A percentile compares a stretch with the other conserved stretches of the same genome.
phyloP scores from a whole-genome alignment of 257 asterid species.

The Solanum tarapatanum region DNA sequence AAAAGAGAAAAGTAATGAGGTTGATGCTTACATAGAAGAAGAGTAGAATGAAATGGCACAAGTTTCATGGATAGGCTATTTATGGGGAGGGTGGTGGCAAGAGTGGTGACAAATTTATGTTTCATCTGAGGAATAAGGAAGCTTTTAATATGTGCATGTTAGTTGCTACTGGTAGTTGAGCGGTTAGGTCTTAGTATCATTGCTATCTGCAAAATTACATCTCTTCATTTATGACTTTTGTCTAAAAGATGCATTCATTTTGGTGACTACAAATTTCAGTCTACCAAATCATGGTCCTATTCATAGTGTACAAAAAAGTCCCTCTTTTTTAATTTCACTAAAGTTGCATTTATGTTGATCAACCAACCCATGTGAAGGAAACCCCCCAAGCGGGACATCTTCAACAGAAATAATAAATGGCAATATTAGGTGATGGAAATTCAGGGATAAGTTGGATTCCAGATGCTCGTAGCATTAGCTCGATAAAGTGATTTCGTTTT shows the following conservation, averaged over 20 bases:
- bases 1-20: neutral
- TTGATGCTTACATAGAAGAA: neutral
- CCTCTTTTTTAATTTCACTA: neutral
- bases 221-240: neutral
- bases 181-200: slow-evolving; percentile 3
- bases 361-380: slow-evolving; percentile 22
- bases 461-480: neutral
- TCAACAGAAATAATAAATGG: neutral
- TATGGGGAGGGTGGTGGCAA: neutral
- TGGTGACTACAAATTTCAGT: neutral
- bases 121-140: neutral
- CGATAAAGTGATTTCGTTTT: too few relatives aligned
- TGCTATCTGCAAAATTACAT: neutral
- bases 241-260: slow-evolving; percentile 5
- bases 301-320: neutral
- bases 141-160: slow-evolving; percentile 24
- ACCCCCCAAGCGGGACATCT: neutral
- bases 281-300: slow-evolving; percentile 1
- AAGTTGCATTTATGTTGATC: slow-evolving; percentile 2
- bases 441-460: neutral
- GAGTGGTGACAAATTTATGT: neutral
- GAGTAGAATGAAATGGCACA: neutral
- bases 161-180: slow-evolving; percentile 26
- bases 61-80: neutral
- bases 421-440: neutral